These are phyloP conservation scores for Penicillium herquei DNA, from an alignment of 495 filamentous ascomycete genomes.

Conservation along the genomic window DNA sequence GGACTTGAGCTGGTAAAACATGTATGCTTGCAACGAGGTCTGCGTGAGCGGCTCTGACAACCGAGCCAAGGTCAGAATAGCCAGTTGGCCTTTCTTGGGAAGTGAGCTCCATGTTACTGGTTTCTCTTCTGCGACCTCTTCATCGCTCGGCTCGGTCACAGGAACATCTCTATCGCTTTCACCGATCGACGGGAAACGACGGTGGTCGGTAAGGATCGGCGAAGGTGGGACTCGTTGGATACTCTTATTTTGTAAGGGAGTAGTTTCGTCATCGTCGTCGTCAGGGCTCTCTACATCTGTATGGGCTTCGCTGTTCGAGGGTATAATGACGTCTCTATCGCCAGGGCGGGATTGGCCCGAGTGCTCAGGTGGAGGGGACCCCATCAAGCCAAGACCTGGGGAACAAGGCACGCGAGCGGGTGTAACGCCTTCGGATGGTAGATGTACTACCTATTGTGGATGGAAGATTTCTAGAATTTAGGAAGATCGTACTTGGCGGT, in stretches of 20 bases:
- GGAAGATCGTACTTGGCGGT: too few species aligned
- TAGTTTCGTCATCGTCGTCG: slow-evolving; percentile 18
- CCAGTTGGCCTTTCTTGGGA: slow-evolving; percentile 71
- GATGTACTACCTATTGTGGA: too few species aligned
- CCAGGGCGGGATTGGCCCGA: slow-evolving; percentile 6
- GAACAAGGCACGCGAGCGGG: slow-evolving; percentile 11
- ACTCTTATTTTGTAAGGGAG: slow-evolving; percentile 10
- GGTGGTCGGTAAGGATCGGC: slow-evolving; percentile 17
- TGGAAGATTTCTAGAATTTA: too few species aligned
- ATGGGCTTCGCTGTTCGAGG: background rate
- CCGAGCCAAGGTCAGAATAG: slow-evolving; percentile 70
- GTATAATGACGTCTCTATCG: background rate
- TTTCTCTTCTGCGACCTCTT: slow-evolving; percentile 25
- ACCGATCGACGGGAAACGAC: slow-evolving; percentile 17
- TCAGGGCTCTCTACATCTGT: slow-evolving; percentile 16
- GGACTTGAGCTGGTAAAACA: slow-evolving; percentile 72
- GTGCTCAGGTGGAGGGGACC: slow-evolving; percentile 5
- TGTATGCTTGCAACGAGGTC: slow-evolving; percentile 70
- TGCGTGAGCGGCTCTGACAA: slow-evolving; percentile 78
- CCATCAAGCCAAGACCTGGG: slow-evolving; percentile 16
- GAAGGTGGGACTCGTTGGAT: slow-evolving; percentile 4
- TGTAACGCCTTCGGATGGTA: background rate
- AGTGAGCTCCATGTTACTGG: slow-evolving; percentile 67
- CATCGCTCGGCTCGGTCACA: background rate
- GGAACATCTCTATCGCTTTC: slow-evolving; percentile 15